Conservation (phyloP, 768 basidiomycete genomes). For the Lactifluus piperatus region DNA sequence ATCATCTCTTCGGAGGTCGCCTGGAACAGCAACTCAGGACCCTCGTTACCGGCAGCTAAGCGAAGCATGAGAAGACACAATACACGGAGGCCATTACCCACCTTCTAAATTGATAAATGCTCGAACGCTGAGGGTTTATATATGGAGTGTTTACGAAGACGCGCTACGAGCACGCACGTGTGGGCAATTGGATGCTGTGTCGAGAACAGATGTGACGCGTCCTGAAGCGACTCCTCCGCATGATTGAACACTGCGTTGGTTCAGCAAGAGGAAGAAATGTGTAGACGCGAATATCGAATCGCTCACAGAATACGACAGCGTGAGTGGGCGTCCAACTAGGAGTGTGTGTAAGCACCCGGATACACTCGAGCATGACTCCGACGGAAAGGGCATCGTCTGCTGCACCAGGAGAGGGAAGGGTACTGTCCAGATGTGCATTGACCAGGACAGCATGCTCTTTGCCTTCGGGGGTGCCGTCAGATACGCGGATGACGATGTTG, state of each 20-base stretch:
- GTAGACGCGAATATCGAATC: not conserved
- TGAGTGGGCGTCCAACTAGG: constrained; percentile 65
- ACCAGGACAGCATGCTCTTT: constrained; percentile 81
- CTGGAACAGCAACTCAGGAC: constrained; percentile 89
- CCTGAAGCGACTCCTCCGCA: constrained; percentile 91
- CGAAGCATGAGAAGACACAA: not conserved
- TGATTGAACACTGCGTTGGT: constrained; percentile 74
- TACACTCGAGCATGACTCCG: constrained; percentile 86
- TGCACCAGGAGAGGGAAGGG: constrained; percentile 81
- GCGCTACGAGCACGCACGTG: constrained; percentile 40
- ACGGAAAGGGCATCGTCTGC: constrained; percentile 84
- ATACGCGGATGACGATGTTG: constrained; percentile 84
- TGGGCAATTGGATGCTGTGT: constrained; percentile 74
- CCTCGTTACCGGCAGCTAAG: constrained; percentile 75
- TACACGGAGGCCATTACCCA: constrained; percentile 20
- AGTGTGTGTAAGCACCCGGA: constrained; percentile 65
- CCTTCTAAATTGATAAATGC: constrained; percentile 90
- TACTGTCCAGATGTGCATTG: constrained; percentile 86
- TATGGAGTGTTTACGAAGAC: not conserved
- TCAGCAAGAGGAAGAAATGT: not conserved
- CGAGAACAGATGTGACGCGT: constrained; percentile 87
- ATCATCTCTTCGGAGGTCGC: constrained; percentile 96
- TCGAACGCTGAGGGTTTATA: constrained; percentile 46
- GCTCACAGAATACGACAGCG: constrained; percentile 75
- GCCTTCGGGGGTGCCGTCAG: constrained; percentile 58